phyloP scores from a whole-genome alignment of 495 filamentous ascomycete genomes.

The Chaetomium tenue region DNA sequence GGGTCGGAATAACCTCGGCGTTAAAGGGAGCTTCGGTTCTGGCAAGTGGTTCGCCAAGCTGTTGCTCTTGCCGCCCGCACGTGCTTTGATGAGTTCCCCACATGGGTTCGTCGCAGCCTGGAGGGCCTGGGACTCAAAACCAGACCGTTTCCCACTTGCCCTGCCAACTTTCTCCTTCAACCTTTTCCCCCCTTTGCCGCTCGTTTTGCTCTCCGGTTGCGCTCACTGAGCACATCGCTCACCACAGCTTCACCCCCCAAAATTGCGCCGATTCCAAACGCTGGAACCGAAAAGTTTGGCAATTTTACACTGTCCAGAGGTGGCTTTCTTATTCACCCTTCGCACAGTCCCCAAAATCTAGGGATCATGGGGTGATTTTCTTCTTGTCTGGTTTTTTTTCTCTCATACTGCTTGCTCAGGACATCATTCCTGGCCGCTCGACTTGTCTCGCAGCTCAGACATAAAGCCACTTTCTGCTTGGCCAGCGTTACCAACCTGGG shows the following conservation, averaged over 20 bases:
- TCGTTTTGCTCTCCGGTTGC: conserved; percentile 6
- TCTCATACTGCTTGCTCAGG: neutral
- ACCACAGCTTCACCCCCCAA: neutral
- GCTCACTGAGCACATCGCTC: neutral
- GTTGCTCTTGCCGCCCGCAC: conserved; percentile 4
- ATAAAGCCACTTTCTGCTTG: neutral
- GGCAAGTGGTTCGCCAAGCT: conserved; percentile 4
- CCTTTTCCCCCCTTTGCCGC: conserved; percentile 8
- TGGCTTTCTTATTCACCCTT: neutral
- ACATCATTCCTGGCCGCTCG: neutral
- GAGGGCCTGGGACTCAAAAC: conserved; percentile 29
- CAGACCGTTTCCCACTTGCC: conserved; percentile 25
- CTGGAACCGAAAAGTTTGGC: neutral
- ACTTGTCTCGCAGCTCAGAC: neutral
- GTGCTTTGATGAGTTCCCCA: conserved; percentile 17
- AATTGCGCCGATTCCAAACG: neutral
- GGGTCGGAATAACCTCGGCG: conserved; percentile 20
- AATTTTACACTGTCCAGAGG: neutral
- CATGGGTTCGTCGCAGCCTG: conserved; percentile 14
- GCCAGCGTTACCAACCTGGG: neutral
- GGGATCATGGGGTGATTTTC: neutral
- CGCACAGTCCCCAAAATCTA: neutral
- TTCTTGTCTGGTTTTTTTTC: neutral
- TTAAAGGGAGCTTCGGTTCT: neutral
- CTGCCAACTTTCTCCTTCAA: conserved; percentile 20